phyloP scores from a whole-genome alignment of 192 early-diverging fungal genomes.

The Umbelopsis sp. region DNA sequence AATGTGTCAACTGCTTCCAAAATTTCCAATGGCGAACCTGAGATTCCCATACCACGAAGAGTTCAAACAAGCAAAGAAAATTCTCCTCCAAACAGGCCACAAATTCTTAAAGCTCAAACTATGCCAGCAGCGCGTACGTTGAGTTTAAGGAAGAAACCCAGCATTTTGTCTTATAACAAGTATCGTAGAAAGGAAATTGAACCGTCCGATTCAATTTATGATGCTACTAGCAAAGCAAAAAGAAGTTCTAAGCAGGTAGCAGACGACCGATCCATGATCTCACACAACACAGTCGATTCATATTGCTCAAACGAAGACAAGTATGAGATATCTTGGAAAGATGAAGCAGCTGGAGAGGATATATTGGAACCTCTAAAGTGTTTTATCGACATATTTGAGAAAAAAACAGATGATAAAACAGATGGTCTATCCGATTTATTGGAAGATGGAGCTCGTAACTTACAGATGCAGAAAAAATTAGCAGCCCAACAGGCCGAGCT shows the following conservation, averaged over 20 bases:
- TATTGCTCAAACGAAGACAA: constrained; percentile 22
- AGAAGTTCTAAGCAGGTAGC: background rate
- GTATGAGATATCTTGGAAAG: constrained; percentile 39
- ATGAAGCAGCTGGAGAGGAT: constrained; percentile 37
- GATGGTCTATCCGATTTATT: constrained; percentile 40
- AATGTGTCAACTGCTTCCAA: background rate
- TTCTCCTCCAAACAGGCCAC: background rate
- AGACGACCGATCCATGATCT: constrained; percentile 3
- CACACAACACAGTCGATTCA: background rate
- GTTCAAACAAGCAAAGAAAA: background rate
- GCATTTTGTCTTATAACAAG: constrained; percentile 15
- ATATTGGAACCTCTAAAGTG: constrained; percentile 30
- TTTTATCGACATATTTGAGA: constrained; percentile 41
- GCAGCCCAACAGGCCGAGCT: constrained; percentile 14
- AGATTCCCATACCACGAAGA: background rate
- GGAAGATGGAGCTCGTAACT: constrained; percentile 33
- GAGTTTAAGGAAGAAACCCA: constrained; percentile 9
- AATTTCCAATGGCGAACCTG: background rate
- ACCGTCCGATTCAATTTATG: constrained; percentile 5
- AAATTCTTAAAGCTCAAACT: background rate
- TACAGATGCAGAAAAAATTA: constrained; percentile 19
- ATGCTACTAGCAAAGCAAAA: background rate
- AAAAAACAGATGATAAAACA: constrained; percentile 27
- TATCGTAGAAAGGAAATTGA: constrained; percentile 10
- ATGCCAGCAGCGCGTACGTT: background rate